Evolutionary conservation across 768 basidiomycete genomes (phyloP), one percentile per base, ranked within the genome.

Genomic region (Lentinula aciculospora): DNA sequence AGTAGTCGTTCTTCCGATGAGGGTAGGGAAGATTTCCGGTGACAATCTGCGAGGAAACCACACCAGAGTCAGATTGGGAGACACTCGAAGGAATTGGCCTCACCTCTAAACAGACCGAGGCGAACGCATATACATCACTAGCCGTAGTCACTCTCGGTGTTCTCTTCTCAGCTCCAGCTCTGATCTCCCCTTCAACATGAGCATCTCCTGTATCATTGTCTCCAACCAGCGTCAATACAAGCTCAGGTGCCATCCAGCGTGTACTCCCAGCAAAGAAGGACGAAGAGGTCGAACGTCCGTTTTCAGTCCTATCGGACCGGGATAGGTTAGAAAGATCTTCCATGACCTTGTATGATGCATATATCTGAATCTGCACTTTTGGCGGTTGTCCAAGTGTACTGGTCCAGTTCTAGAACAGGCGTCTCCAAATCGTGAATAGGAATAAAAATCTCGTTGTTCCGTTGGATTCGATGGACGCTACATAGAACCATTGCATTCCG

Each of bases 111-210:
- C 83, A 83, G 44, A 85, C 76, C 19, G 78, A 82, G 1, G 73
- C 81, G 65, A 82, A 85, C 1, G 82, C 79, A 57, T 81, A 85
- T n/a, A 84, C 80, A 61, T 85, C 84, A 47, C 78, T 83, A 39
- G 66, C 70, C 1, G 74, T 79, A 15, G 82, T 79, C 56, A 83
- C 76, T 0, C 74, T 72, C 10, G 79, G 79, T 0, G 60, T 54
- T 0, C 51, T 10, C 36, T 21, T 53, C 4, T 53, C 34, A 4
- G 7, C 9, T 17, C 34, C 49, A 9, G 19, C 5, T 25, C 9
- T 15, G 3, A 8, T n/a, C 19, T 8, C 34, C 34, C n/a, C 29
- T n/a, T n/a, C n/a, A n/a, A n/a, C n/a, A n/a, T n/a, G n/a, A 3
- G 10, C 28, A 32, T 32, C 25, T 10, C 25, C 19, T 21, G 8